Evolutionary conservation across 176 grass and related monocot genomes (phyloP).

Genomic region (Oryza brachyantha): DNA sequence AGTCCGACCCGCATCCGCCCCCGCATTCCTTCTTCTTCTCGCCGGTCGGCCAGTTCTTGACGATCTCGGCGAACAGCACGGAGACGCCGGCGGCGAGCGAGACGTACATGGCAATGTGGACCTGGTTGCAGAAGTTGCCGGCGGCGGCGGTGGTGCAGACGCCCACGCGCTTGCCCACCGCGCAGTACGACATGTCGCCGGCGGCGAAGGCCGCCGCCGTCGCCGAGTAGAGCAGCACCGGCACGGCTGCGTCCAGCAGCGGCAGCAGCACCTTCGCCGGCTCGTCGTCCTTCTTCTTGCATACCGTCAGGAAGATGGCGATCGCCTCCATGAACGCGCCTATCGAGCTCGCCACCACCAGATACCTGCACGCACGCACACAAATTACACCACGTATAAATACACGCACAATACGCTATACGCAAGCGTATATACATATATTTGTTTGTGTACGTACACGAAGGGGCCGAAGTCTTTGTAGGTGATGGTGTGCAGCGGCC

Average conservation of each 20-base stretch:
- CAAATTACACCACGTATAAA: background rate
- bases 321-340: slow-evolving; percentile 28
- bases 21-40: background rate
- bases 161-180: slow-evolving; percentile 15
- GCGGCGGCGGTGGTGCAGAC: slow-evolving; percentile 15
- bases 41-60: background rate
- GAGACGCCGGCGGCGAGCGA: slow-evolving; percentile 7
- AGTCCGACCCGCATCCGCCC: background rate
- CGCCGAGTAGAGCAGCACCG: slow-evolving; percentile 42
- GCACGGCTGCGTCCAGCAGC: slow-evolving; percentile 27
- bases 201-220: slow-evolving; percentile 33
- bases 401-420: background rate
- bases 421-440: background rate
- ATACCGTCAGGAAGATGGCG: slow-evolving; percentile 39
- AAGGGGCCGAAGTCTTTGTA: slow-evolving; percentile 36
- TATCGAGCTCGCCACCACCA: slow-evolving; percentile 31
- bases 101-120: slow-evolving; percentile 31
- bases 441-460: slow-evolving; percentile 7
- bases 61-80: slow-evolving; percentile 15
- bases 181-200: slow-evolving; percentile 31
- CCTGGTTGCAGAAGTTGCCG: slow-evolving; percentile 45
- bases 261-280: slow-evolving; percentile 5
- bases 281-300: slow-evolving; percentile 31
- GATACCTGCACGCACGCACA: background rate
- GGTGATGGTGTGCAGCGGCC: slow-evolving; percentile 15